Conservation (phyloP, 176 grass and related monocot species). For the Triticum monococcum region DNA sequence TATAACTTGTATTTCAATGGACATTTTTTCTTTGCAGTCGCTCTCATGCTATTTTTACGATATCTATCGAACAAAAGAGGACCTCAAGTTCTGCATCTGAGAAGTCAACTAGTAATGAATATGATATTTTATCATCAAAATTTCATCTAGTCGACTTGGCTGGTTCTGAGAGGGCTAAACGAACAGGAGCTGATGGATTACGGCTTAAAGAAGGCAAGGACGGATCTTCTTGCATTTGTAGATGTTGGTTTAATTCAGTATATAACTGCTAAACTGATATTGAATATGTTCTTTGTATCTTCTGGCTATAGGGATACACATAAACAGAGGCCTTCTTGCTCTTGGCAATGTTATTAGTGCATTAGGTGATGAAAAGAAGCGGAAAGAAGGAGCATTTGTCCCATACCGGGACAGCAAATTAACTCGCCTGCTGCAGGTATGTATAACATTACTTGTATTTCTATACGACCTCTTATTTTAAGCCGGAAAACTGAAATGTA, state of each 20-base stretch:
- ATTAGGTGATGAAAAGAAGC: constrained; percentile 77
- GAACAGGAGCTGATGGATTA: constrained; percentile 68
- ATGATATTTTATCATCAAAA: constrained; percentile 68
- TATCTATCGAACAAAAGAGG: constrained; percentile 76
- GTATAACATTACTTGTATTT: background rate
- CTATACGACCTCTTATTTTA: background rate
- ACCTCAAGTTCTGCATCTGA: constrained; percentile 33
- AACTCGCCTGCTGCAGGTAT: constrained; percentile 74
- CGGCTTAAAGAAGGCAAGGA: constrained; percentile 80
- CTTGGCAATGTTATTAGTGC: constrained; percentile 90
- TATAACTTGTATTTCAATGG: background rate
- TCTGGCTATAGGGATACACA: constrained; percentile 64
- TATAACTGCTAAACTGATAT: constrained; percentile 9
- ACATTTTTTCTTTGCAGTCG: constrained; percentile 47
- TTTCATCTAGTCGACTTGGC: constrained; percentile 88
- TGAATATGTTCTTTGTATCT: background rate
- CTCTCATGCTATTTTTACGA: constrained; percentile 88
- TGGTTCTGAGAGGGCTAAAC: constrained; percentile 87
- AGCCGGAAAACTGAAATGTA: background rate
- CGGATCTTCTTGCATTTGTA: background rate
- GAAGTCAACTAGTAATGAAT: constrained; percentile 41
- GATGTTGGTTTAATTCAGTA: background rate
- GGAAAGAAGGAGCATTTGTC: constrained; percentile 83
- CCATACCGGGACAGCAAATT: constrained; percentile 80
- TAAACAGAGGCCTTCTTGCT: constrained; percentile 80